These are phyloP conservation scores for Epichloe gansuensis DNA, from an alignment of 2,329 filamentous ascomycete genomes.

Conservation along the genomic window DNA sequence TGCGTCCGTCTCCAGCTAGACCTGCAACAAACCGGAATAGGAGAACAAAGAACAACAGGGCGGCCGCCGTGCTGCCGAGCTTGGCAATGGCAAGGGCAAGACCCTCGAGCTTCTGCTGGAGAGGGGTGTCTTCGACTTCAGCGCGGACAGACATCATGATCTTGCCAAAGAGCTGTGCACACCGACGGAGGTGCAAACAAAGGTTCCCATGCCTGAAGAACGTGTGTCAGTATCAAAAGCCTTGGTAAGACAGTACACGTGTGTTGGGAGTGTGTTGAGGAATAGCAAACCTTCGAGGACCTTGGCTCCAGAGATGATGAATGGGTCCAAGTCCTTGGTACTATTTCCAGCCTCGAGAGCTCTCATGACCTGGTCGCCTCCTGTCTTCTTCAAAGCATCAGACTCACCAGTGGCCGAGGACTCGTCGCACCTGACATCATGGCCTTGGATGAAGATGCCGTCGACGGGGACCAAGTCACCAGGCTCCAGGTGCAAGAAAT, in stretches of 20 bases:
- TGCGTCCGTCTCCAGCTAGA: conserved; percentile 37
- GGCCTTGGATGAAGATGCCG: conserved; percentile 51
- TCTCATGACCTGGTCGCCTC: conserved; percentile 45
- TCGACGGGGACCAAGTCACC: conserved; percentile 62
- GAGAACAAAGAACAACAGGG: conserved; percentile 63
- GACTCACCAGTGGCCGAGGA: conserved; percentile 65
- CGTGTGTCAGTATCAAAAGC: too few species aligned
- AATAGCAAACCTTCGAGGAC: conserved; percentile 32
- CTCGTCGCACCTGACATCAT: conserved; percentile 51
- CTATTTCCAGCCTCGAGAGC: conserved; percentile 36
- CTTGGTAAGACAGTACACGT: too few species aligned
- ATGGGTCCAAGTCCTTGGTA: conserved; percentile 46
- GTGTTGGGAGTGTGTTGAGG: not conserved
- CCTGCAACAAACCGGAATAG: conserved; percentile 64
- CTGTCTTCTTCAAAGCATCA: conserved; percentile 56
- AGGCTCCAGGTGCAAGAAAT: conserved; percentile 56
- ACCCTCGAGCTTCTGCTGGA: conserved; percentile 39
- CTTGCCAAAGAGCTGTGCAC: conserved; percentile 40
- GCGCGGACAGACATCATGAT: conserved; percentile 44
- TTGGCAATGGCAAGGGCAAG: conserved; percentile 24
- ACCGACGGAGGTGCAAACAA: conserved; percentile 43
- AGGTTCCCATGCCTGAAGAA: conserved; percentile 33
- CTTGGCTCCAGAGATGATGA: conserved; percentile 46
- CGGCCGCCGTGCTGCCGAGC: conserved; percentile 50
- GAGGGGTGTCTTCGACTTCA: conserved; percentile 38